Base-by-base conservation (phyloP, 768 basidiomycete species). In the Pseudohyphozyma bogoriensis region DNA sequence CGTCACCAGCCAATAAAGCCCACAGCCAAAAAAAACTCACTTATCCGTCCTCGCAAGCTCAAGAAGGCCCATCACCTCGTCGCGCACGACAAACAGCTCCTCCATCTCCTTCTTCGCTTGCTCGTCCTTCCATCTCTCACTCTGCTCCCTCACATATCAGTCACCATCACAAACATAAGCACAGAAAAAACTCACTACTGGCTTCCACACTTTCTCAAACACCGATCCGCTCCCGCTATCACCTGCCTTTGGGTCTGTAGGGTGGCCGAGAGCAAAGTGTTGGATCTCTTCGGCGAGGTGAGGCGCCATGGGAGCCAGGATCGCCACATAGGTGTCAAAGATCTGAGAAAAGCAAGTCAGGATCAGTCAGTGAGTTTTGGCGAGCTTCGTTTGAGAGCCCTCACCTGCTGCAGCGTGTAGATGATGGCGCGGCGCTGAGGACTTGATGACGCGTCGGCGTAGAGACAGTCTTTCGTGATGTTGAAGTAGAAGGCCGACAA, bases 401-500 rank as follows among this genome's bases (percentile, higher is more conserved):
- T 64, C 46, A 88, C 89, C 71, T 84, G 79, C 60, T 83, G 79
- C 16, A 95, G 76, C 2, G 87, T 85, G 7, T 84, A 82, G 10
- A 90, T 72, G 18, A 87, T 79, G 1, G 80, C 80, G 51, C 81
- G 77, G 18, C 93, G 82, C 44, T 82, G 78, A 3, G 72, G 66
- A 60, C 80, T 80, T 26, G 77, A 67, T 3, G 74, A 56, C 12
- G 75, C 70, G 67, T 87, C 79, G 36, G 88, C 87, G 70, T 99
- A 96, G 13, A 99, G 75, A 47, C 80, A 79, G 72, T 97, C 93
- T 55, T 95, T 95, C 36, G 83, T 87, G 51, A 87, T 83, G 69
- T 92, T 90, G 64, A 96, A 88, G 74, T 96, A 97, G 35, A 93
- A 75, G 0, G 89, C 85, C 0, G 93, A 96, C 26, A 96, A 78